Evolutionary conservation across 2,329 filamentous ascomycete genomes (phyloP).

Genomic region (Talaromyces sp.): DNA sequence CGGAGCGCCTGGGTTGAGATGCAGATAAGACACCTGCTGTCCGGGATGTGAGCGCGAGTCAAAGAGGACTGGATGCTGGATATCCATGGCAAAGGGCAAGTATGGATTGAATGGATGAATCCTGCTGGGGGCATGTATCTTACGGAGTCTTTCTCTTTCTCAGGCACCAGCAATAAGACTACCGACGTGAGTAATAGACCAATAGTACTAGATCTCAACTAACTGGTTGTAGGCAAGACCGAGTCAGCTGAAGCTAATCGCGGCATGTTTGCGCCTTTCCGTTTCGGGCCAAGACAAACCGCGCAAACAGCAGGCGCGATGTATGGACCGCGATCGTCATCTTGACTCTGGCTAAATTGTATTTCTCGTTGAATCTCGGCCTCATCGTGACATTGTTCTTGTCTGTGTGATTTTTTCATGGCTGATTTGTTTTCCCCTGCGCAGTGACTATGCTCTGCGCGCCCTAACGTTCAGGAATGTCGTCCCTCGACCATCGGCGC

Average conservation of each 20-base stretch:
- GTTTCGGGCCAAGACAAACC: not conserved
- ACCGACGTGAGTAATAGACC: too few relatives aligned
- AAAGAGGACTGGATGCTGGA: not conserved
- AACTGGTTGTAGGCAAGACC: not conserved
- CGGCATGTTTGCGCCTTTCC: not conserved
- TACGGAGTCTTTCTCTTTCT: not conserved
- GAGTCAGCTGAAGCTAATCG: not conserved
- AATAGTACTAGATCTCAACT: not conserved
- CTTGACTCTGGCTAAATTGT: not conserved
- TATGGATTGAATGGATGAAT: not conserved
- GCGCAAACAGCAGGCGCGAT: not conserved
- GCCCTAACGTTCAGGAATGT: conserved; percentile 21
- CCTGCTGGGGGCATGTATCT: not conserved
- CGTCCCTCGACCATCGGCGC: conserved; percentile 25
- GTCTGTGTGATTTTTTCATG: not conserved
- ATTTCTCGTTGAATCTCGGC: not conserved
- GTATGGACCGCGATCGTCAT: not conserved
- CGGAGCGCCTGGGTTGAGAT: not conserved
- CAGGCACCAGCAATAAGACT: not conserved
- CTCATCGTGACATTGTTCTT: not conserved
- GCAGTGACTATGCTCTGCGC: not conserved
- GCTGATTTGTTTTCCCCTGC: not conserved
- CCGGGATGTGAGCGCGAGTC: not conserved
- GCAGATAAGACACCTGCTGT: not conserved
- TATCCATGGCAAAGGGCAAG: not conserved